Percentiles rank a stretch among this genome's conserved stretches.
Conservation (phyloP, 2,329 filamentous ascomycete genomes). For the Fonsecaea monophora region DNA sequence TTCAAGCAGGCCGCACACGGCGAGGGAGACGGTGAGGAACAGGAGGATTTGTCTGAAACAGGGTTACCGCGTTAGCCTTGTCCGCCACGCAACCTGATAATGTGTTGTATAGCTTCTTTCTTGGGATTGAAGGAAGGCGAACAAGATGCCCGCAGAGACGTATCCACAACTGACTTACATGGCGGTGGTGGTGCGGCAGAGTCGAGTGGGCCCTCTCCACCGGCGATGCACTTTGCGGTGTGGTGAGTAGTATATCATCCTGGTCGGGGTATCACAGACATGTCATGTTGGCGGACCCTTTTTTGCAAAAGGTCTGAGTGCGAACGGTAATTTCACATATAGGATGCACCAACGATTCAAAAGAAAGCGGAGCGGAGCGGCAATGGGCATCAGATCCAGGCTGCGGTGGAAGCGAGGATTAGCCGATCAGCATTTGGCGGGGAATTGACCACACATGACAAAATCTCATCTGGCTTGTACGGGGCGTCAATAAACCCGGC, state of each 20-base stretch:
- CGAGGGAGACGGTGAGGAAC: slow-evolving; percentile 73
- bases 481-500: neutral
- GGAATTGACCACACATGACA: neutral
- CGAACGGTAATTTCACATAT: neutral
- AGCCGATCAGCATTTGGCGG: neutral
- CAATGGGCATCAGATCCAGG: neutral
- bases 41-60: slow-evolving; percentile 48
- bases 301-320: neutral
- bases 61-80: neutral
- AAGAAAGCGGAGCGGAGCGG: neutral
- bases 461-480: neutral
- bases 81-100: neutral
- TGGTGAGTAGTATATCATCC: slow-evolving; percentile 26
- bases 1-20: slow-evolving; percentile 55
- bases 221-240: slow-evolving; percentile 33
- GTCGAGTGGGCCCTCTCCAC: slow-evolving; percentile 25
- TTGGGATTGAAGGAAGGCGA: neutral
- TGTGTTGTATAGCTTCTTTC: neutral
- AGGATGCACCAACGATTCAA: neutral
- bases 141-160: neutral
- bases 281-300: neutral
- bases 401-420: neutral
- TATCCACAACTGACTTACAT: slow-evolving; percentile 28
- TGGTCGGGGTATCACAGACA: neutral
- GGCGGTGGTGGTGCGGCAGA: slow-evolving; percentile 32